Conservation (phyloP, 768 basidiomycete species). For the Podaxis sp. region DNA sequence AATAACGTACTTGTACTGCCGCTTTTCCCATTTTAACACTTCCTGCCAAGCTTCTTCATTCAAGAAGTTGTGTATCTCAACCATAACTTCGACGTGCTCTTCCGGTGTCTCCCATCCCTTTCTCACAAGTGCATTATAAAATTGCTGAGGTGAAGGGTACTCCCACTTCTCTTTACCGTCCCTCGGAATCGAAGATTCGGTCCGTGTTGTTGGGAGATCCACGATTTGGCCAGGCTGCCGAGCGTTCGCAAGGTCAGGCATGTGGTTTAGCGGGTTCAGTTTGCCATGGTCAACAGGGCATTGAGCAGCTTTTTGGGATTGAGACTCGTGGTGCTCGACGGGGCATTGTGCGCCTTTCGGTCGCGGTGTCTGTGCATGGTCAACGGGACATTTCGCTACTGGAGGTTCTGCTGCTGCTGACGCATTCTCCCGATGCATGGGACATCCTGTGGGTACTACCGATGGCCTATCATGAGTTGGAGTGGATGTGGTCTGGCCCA, state of each 20-base stretch:
- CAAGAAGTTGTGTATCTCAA: slow-evolving; percentile 96
- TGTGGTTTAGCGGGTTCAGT: slow-evolving; percentile 80
- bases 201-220: slow-evolving; percentile 71
- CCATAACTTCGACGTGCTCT: slow-evolving; percentile 95
- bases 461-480: slow-evolving; percentile 20
- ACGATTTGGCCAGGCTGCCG: slow-evolving; percentile 56
- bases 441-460: slow-evolving; percentile 33
- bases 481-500: slow-evolving; percentile 51
- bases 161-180: slow-evolving; percentile 69
- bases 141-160: slow-evolving; percentile 96
- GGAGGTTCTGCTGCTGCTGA: slow-evolving; percentile 23
- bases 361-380: slow-evolving; percentile 24
- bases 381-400: slow-evolving; percentile 38
- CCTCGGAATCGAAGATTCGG: slow-evolving; percentile 85
- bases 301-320: slow-evolving; percentile 38
- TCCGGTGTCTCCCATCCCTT: slow-evolving; percentile 99
- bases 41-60: slow-evolving; percentile 97
- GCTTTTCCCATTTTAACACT: slow-evolving; percentile 90
- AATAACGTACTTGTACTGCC: slow-evolving; percentile 54
- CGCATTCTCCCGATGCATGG: slow-evolving; percentile 36
- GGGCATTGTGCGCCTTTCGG: slow-evolving; percentile 39
- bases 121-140: slow-evolving; percentile 93
- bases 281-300: slow-evolving; percentile 65
- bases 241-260: slow-evolving; percentile 79
- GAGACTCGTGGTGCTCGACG: slow-evolving; percentile 33